Evolutionary conservation across 2,329 filamentous ascomycete genomes (phyloP), one percentile per base, ranked within the genome.

Genomic region (Thelonectria blattea): DNA sequence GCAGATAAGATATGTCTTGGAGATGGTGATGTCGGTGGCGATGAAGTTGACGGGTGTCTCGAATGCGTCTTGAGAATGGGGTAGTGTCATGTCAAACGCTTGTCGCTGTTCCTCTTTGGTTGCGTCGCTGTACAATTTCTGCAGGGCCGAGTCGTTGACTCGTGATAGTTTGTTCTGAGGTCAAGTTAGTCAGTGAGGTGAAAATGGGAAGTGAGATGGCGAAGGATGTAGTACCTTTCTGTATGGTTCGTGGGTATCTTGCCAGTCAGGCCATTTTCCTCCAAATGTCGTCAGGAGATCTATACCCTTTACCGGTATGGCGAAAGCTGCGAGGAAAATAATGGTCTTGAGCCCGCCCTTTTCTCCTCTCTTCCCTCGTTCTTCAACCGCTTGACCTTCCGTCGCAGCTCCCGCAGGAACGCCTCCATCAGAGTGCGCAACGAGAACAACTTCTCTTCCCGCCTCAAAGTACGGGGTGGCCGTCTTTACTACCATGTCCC

Each of bases 401-500:
- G 37, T 41, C 12, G 37, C 37, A 15, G 37, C 37, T 2, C 14
- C 14, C 5, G 37, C 37, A 6, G 37, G 37, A 17, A 41, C 12
- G 14, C 37, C 37, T 6, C 37, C 37, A 11, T 41, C 8, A 41
- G 14, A 15, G 14, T 41, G 37, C 17, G 14, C 37, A 41, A 41
- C 37, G 11, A 41, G 14, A 41, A 41, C 37, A n/a, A 41, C 17
- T 41, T 41, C 37, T 17, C 37, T 41, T 15, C 37, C 37, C 5
- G 37, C 14, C 6, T 41, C 37, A 11, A 41, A 15, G 37, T 15
- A 41, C 5, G 37, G 37, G 5, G 37, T 14, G 10, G 56, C 56
- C 7, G 60, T 56, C 1, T 47, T 50, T 1, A 63, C 12, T 1
- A 60, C 37, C 17, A 63, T 41, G 14, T 22, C 17, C 5, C 49